These are phyloP conservation scores for Mucor saturninus DNA, from an alignment of 371 early-diverging fungal genomes.

Conservation along the genomic window DNA sequence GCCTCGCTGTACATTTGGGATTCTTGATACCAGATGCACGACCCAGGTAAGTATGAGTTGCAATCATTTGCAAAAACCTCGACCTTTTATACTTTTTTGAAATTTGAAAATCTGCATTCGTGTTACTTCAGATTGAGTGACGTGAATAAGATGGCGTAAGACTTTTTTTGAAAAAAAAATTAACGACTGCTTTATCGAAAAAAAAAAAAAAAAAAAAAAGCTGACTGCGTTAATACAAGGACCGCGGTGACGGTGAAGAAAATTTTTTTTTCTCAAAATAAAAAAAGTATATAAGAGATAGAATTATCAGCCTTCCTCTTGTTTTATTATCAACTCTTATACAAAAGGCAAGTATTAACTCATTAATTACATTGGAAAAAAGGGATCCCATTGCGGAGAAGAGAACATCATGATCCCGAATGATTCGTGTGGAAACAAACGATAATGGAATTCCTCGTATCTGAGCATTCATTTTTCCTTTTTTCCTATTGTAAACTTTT, in stretches of 20 bases:
- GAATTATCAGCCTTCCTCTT: neutral
- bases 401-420: constrained; percentile 34
- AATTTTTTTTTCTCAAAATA: constrained; percentile 15
- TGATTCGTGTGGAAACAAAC: constrained; percentile 33
- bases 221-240: neutral
- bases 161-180: no score
- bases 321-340: constrained; percentile 3
- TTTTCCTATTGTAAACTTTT: constrained; percentile 6
- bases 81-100: constrained; percentile 38
- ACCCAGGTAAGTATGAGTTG: constrained; percentile 56
- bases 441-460: constrained; percentile 48
- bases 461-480: constrained; percentile 30
- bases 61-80: constrained; percentile 19
- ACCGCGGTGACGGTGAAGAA: neutral
- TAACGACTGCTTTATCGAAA: no score
- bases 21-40: constrained; percentile 47
- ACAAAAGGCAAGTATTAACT: constrained; percentile 29
- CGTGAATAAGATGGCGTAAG: no score
- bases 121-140: no score
- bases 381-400: constrained; percentile 25
- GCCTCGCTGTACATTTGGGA: constrained; percentile 37
- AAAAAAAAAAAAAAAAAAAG: no score
- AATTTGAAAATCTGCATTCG: no score
- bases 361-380: constrained; percentile 5
- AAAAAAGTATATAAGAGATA: neutral